Conservation (phyloP, 208 protist species). For the Dictyostelium gargantuum region DNA sequence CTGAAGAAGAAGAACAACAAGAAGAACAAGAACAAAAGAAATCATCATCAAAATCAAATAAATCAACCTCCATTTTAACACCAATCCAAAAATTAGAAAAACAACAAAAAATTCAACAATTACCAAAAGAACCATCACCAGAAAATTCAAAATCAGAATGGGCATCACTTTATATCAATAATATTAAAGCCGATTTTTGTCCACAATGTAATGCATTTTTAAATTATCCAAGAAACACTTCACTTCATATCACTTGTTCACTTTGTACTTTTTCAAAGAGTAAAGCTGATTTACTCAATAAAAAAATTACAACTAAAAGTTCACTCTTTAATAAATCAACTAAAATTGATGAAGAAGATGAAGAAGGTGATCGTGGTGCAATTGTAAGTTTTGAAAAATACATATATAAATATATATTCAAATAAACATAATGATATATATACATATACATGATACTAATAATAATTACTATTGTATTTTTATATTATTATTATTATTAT, state of each 20-base stretch:
- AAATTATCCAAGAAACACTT: not conserved
- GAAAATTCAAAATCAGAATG: not conserved
- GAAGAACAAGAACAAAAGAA: not conserved
- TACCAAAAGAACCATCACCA: not conserved
- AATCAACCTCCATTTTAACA: not conserved
- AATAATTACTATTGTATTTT: not conserved
- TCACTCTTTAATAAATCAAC: slow-evolving; percentile 3
- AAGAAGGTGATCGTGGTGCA: slow-evolving; percentile 61
- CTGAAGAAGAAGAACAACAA: not conserved
- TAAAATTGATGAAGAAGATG: not conserved
- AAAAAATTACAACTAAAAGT: slow-evolving; percentile 2
- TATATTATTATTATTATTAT: not conserved
- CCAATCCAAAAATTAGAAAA: not conserved
- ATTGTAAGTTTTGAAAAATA: not conserved
- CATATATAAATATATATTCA: not conserved
- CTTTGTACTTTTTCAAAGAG: slow-evolving; percentile 24
- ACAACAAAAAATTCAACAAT: not conserved
- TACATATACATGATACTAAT: too few relatives aligned
- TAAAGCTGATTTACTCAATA: not conserved
- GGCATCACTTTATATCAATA: not conserved
- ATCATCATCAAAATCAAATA: not conserved
- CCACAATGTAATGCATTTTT: slow-evolving; percentile 46
- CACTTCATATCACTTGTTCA: not conserved
- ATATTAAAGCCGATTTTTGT: slow-evolving; percentile 64
- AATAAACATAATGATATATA: not conserved